A percentile compares a stretch with the other conserved stretches of the same genome.
Evolutionary conservation across 805 yeast genomes (phyloP).

Genomic region (Metschnikowia gelsemii): DNA sequence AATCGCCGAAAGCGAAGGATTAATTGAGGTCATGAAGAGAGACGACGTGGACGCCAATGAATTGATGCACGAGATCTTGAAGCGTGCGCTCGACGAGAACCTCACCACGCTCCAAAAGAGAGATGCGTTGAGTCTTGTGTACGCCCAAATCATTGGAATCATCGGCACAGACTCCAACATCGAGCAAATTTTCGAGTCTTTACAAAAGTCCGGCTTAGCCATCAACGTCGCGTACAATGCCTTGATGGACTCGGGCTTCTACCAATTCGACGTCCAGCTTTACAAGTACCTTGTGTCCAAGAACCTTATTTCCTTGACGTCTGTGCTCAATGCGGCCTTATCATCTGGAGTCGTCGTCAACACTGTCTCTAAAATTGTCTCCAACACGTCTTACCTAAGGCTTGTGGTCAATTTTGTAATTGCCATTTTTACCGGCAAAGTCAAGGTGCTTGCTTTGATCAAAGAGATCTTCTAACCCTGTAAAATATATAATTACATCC

Average conservation of each 20-base stretch:
- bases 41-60: conserved; percentile 12
- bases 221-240: conserved; percentile 20
- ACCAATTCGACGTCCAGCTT: conserved; percentile 21
- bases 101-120: conserved; percentile 11
- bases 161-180: conserved; percentile 21
- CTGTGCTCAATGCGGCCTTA: conserved; percentile 14
- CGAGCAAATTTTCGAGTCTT: conserved; percentile 23
- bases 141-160: conserved; percentile 19
- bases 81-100: conserved; percentile 6
- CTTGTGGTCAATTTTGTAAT: conserved; percentile 15
- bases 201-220: conserved; percentile 26
- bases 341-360: conserved; percentile 16
- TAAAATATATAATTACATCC: neutral
- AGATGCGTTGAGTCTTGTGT: conserved; percentile 11
- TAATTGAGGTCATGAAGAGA: conserved; percentile 12
- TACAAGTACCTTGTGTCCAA: conserved; percentile 17
- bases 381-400: conserved; percentile 15
- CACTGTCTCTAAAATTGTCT: conserved; percentile 14
- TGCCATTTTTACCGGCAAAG: conserved; percentile 16
- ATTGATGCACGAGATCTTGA: conserved; percentile 9
- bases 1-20: conserved; percentile 7
- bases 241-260: conserved; percentile 20
- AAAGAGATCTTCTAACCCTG: conserved; percentile 5
- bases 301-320: conserved; percentile 15
- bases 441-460: conserved; percentile 15